A percentile compares a stretch with the other conserved stretches of the same genome.
Conservation (phyloP, 345 rosid species). For the Acer negundo region DNA sequence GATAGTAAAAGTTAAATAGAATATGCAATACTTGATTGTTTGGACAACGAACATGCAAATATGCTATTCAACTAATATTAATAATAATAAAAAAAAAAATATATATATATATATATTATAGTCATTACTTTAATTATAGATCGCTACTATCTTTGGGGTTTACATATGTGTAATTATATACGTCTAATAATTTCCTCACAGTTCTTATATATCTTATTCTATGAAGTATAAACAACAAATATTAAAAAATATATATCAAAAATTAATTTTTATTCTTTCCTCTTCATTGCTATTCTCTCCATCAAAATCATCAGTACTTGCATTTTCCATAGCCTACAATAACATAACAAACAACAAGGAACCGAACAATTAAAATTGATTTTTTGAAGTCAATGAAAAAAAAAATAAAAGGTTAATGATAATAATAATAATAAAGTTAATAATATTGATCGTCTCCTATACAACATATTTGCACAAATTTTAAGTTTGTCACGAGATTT, state of each 20-base stretch:
- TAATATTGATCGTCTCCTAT: no score
- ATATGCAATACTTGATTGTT: neutral
- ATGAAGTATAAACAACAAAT: neutral
- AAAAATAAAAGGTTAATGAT: no score
- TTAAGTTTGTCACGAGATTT: no score
- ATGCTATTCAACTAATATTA: no score
- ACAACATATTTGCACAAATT: no score
- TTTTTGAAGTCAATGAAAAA: no score
- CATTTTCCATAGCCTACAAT: slow-evolving; percentile 60
- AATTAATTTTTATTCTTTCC: neutral
- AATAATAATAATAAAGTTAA: no score
- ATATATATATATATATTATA: no score
- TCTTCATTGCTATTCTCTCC: neutral
- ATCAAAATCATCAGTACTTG: slow-evolving; percentile 31
- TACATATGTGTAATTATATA: neutral
- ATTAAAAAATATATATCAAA: neutral
- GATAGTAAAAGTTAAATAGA: neutral
- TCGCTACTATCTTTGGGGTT: no score
- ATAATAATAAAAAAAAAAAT: no score
- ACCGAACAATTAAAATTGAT: neutral
- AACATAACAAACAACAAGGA: neutral
- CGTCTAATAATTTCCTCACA: neutral
- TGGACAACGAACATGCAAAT: neutral
- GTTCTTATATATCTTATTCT: neutral
- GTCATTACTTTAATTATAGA: no score